These are phyloP conservation scores for Schwanniomyces polymorphus DNA, from an alignment of 805 yeast genomes.

Conservation along the genomic window DNA sequence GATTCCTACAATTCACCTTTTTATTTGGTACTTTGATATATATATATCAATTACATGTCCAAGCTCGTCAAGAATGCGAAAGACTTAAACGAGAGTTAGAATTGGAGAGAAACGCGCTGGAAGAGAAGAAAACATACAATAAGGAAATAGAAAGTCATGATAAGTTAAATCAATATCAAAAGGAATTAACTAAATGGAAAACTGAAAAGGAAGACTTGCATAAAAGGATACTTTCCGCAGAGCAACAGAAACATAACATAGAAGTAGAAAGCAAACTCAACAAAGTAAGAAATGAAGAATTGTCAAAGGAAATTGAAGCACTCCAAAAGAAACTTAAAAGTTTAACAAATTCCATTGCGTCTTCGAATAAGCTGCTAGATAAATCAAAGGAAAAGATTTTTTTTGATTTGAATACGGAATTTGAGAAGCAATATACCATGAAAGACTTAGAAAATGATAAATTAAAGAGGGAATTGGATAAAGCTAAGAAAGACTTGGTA, in stretches of 20 bases:
- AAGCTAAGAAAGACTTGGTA: background rate
- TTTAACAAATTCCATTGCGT: conserved; percentile 2
- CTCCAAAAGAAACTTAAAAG: conserved; percentile 1
- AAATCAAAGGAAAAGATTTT: conserved; percentile 8
- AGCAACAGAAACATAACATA: background rate
- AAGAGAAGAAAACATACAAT: background rate
- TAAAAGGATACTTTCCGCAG: background rate
- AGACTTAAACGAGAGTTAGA: background rate
- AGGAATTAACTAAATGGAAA: background rate
- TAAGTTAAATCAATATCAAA: background rate
- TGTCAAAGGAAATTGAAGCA: conserved; percentile 4
- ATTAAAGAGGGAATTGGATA: conserved; percentile 3
- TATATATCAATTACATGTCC: background rate
- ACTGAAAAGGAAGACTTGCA: background rate
- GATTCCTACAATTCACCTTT: background rate
- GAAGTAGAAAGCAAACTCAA: background rate
- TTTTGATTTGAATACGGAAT: conserved; percentile 22
- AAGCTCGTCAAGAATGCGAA: background rate
- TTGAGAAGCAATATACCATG: conserved; percentile 20
- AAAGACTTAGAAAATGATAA: conserved; percentile 20
- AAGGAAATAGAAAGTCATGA: background rate
- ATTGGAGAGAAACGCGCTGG: background rate
- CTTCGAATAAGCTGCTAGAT: background rate
- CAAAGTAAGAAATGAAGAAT: background rate
- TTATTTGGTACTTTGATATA: background rate